Conservation (phyloP, 2,329 filamentous ascomycete species). For the Botrytis sinoallii region DNA sequence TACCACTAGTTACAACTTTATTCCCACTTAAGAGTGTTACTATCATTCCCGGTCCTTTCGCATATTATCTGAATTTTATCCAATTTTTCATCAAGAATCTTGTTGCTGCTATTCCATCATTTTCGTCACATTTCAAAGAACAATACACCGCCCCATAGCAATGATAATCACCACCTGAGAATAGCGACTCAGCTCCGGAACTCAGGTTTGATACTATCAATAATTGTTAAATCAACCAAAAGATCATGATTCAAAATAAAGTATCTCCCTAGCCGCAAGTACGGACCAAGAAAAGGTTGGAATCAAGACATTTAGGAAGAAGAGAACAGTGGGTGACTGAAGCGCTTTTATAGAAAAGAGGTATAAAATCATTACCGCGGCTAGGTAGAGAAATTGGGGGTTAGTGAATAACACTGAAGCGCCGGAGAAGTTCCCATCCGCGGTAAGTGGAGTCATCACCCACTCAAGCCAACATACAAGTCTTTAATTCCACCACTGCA, state of each 20-base stretch:
- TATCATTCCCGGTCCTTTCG: background rate
- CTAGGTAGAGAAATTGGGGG: background rate
- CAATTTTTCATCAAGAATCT: accelerated
- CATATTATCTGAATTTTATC: background rate
- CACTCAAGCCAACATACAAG: background rate
- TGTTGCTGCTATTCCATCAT: too few species aligned
- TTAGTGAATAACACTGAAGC: accelerated
- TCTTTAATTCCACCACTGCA: background rate
- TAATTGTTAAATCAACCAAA: too few species aligned
- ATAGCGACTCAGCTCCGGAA: accelerated
- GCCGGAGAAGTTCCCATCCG: background rate
- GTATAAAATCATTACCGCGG: accelerated
- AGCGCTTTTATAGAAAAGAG: background rate
- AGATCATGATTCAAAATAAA: too few species aligned
- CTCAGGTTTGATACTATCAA: too few species aligned
- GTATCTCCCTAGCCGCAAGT: too few species aligned
- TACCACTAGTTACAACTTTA: background rate
- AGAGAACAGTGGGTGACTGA: background rate
- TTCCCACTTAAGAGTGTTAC: accelerated
- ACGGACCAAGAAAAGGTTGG: too few species aligned
- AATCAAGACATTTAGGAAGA: background rate
- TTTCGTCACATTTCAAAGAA: background rate
- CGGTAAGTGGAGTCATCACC: background rate
- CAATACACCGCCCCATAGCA: background rate
- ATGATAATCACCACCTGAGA: background rate